A percentile compares a stretch with the other conserved stretches of the same genome.
Evolutionary conservation across 2,329 filamentous ascomycete genomes (phyloP).

Genomic region (Diaporthe helianthi): DNA sequence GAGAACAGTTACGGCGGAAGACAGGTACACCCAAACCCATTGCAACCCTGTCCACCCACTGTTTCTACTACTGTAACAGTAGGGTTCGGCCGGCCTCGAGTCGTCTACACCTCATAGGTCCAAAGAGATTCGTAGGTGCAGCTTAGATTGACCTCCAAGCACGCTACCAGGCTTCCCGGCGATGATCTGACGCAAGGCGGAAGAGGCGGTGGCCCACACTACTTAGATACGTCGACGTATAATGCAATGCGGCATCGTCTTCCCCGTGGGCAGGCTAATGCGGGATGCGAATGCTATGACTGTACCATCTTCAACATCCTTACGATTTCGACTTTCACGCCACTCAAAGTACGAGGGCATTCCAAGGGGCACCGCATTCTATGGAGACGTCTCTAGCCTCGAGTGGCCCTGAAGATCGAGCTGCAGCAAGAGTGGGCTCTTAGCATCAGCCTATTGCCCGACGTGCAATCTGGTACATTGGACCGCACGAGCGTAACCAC

Average conservation of each 20-base stretch:
- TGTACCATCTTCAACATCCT: not conserved
- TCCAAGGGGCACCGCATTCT: not conserved
- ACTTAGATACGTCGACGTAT: too few species aligned
- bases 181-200: slow-evolving; percentile 14
- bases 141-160: not conserved
- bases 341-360: slow-evolving; percentile 11
- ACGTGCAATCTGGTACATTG: not conserved
- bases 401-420: slow-evolving; percentile 14
- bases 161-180: slow-evolving; percentile 10
- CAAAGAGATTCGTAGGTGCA: not conserved
- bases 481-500: not conserved
- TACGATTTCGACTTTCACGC: not conserved
- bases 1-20: not conserved
- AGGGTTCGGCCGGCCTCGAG: not conserved
- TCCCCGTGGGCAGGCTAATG: not conserved
- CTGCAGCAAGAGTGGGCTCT: slow-evolving; percentile 12
- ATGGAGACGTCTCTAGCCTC: not conserved
- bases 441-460: slow-evolving; percentile 4
- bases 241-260: not conserved
- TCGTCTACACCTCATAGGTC: not conserved
- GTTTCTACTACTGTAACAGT: not conserved
- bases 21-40: not conserved
- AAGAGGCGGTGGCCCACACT: slow-evolving; percentile 18
- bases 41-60: not conserved
- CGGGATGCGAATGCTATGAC: not conserved